Conservation (phyloP, 345 rosid genomes). For the Theobroma cacao region DNA sequence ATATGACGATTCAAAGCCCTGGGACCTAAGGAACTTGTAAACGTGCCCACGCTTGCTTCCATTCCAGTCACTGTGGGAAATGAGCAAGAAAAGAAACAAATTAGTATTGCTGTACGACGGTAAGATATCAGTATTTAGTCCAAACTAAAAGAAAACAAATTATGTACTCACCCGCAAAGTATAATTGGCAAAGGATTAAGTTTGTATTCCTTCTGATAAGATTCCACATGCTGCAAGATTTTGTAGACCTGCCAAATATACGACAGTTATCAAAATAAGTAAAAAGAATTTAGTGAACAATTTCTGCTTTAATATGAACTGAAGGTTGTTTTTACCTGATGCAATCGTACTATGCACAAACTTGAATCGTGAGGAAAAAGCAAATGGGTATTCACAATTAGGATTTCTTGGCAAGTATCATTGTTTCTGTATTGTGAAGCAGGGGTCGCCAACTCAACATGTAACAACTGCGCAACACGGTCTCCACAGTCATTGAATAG, state of each 20-base stretch:
- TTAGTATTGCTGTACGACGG: neutral
- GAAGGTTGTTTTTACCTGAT: slow-evolving; percentile 43
- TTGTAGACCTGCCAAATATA: slow-evolving; percentile 58
- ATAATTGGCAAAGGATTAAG: slow-evolving; percentile 68
- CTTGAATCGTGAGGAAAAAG: slow-evolving; percentile 88
- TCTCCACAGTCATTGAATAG: slow-evolving; percentile 78
- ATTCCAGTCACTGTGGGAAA: slow-evolving; percentile 78
- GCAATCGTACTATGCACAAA: slow-evolving; percentile 65
- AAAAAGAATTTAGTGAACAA: neutral
- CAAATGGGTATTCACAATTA: slow-evolving; percentile 92
- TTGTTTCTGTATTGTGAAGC: slow-evolving; percentile 29
- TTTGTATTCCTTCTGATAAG: slow-evolving; percentile 74
- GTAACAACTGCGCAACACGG: slow-evolving; percentile 72
- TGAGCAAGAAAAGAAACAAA: slow-evolving; percentile 3
- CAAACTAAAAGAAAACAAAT: neutral
- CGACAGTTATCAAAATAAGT: neutral
- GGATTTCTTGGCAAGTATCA: slow-evolving; percentile 49
- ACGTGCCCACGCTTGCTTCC: slow-evolving; percentile 97
- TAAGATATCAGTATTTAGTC: neutral
- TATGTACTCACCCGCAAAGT: slow-evolving; percentile 70
- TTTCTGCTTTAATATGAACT: neutral
- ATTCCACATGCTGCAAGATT: slow-evolving; percentile 76
- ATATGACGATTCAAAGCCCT: slow-evolving; percentile 91
- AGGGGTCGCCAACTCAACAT: slow-evolving; percentile 54
- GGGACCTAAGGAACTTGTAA: slow-evolving; percentile 89